phyloP scores from a whole-genome alignment of 1,139 yeast genomes.

The Suhomyces chickasaworum region DNA sequence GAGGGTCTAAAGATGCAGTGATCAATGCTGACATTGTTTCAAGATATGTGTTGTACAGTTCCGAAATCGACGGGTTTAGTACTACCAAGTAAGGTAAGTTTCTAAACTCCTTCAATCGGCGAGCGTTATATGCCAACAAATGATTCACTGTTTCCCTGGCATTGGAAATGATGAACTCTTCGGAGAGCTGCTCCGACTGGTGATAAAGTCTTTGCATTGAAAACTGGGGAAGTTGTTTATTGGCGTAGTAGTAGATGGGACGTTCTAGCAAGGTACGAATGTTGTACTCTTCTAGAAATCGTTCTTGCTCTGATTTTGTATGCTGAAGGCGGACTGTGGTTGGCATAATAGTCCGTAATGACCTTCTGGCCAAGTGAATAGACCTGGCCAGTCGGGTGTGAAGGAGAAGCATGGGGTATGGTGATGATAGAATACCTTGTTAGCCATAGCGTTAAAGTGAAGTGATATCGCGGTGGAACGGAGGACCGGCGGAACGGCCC shows the following conservation, averaged over 20 bases:
- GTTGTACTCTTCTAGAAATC: conserved; percentile 48
- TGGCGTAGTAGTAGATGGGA: conserved; percentile 52
- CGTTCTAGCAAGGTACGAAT: conserved; percentile 54
- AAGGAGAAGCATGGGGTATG: neutral
- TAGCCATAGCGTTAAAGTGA: neutral
- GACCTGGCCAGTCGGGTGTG: neutral
- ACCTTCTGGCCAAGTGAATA: neutral
- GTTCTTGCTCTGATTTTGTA: conserved; percentile 24
- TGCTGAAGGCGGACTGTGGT: neutral
- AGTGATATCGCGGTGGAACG: neutral
- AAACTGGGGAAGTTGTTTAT: conserved; percentile 48
- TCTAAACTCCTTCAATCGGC: conserved; percentile 67
- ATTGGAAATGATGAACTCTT: conserved; percentile 35
- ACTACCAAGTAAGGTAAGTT: conserved; percentile 80
- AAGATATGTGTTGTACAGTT: conserved; percentile 71
- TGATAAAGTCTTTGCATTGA: conserved; percentile 47
- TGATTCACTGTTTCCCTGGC: conserved; percentile 48
- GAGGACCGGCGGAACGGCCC: neutral
- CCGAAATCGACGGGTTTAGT: conserved; percentile 86
- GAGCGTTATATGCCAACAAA: conserved; percentile 45
- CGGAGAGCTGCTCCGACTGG: conserved; percentile 43
- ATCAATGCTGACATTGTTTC: conserved; percentile 67
- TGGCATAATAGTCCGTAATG: neutral
- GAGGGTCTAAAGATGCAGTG: conserved; percentile 39
- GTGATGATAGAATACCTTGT: neutral